Evolutionary conservation across 1,284 basidiomycete species (phyloP).

Genomic region (Tylopilus sp.): DNA sequence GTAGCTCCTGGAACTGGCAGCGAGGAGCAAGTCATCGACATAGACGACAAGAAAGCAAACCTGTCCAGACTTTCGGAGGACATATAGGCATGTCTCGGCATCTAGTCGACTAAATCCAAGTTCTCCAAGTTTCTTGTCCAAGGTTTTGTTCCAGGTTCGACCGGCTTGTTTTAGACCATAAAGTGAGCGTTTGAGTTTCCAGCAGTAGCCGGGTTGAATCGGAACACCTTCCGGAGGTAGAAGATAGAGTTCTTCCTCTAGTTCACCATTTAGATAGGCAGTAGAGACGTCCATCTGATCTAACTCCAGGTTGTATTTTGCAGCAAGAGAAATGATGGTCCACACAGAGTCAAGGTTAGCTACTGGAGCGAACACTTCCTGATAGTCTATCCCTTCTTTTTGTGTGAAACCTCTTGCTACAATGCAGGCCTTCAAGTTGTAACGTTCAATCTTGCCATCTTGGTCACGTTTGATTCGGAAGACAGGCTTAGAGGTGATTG

Average conservation of each 20-base stretch:
- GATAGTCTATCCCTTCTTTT: slow-evolving; percentile 3
- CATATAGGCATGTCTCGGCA: too few species aligned
- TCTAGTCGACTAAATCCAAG: neutral
- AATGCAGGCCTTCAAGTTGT: neutral
- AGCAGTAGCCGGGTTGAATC: slow-evolving; percentile 2
- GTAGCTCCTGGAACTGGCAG: too few species aligned
- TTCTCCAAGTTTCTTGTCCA: slow-evolving; percentile 10
- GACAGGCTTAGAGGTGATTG: neutral
- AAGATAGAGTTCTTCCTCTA: neutral
- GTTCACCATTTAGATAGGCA: neutral
- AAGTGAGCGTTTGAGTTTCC: neutral
- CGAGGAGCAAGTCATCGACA: too few species aligned
- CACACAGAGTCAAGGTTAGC: neutral
- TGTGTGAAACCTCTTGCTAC: neutral
- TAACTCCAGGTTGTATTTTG: neutral
- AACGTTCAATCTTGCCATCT: neutral
- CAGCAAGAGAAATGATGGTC: neutral
- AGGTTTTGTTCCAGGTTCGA: slow-evolving; percentile 8
- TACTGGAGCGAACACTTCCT: neutral
- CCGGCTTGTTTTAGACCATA: slow-evolving; percentile 13
- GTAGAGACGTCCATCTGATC: slow-evolving; percentile 10
- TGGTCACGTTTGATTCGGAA: neutral
- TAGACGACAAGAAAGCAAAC: too few species aligned
- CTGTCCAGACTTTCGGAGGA: too few species aligned
- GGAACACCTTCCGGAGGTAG: neutral